These are phyloP conservation scores for Termitomyces sp. DNA, from an alignment of 768 basidiomycete genomes.

Conservation along the genomic window DNA sequence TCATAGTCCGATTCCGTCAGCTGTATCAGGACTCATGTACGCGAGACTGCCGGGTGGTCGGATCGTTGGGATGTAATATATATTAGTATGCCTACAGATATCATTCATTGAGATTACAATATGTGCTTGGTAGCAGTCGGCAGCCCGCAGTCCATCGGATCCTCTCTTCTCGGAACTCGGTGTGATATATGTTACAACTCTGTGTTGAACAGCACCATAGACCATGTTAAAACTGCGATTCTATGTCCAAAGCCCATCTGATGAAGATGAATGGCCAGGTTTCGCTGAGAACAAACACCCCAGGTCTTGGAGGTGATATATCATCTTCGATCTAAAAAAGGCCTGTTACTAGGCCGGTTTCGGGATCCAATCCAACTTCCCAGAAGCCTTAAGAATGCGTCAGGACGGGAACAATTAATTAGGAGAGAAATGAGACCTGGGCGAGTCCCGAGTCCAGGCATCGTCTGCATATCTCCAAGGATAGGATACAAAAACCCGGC, in stretches of 20 bases:
- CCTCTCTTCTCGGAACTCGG: background rate
- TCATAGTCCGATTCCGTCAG: background rate
- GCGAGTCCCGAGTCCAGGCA: slow-evolving; percentile 93
- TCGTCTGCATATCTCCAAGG: slow-evolving; percentile 96
- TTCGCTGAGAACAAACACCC: slow-evolving; percentile 24
- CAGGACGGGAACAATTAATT: slow-evolving; percentile 5
- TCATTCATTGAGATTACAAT: background rate
- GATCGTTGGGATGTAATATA: background rate
- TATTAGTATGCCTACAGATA: background rate
- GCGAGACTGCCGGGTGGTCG: slow-evolving; percentile 21
- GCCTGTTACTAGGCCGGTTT: slow-evolving; percentile 80
- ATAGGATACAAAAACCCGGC: slow-evolving; percentile 96
- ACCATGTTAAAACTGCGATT: slow-evolving; percentile 8
- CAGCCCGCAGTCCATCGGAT: background rate
- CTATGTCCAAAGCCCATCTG: slow-evolving; percentile 9
- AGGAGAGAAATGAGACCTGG: slow-evolving; percentile 49
- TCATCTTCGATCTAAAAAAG: slow-evolving; percentile 56
- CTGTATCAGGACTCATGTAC: background rate
- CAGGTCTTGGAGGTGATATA: background rate
- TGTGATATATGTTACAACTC: slow-evolving; percentile 8
- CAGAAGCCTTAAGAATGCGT: slow-evolving; percentile 62
- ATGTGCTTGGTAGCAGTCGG: background rate
- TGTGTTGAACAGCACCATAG: slow-evolving; percentile 15
- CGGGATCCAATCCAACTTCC: slow-evolving; percentile 81
- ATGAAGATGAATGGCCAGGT: slow-evolving; percentile 10